phyloP scores from a whole-genome alignment of 2,329 filamentous ascomycete genomes.

The Aspergillus jensenii region DNA sequence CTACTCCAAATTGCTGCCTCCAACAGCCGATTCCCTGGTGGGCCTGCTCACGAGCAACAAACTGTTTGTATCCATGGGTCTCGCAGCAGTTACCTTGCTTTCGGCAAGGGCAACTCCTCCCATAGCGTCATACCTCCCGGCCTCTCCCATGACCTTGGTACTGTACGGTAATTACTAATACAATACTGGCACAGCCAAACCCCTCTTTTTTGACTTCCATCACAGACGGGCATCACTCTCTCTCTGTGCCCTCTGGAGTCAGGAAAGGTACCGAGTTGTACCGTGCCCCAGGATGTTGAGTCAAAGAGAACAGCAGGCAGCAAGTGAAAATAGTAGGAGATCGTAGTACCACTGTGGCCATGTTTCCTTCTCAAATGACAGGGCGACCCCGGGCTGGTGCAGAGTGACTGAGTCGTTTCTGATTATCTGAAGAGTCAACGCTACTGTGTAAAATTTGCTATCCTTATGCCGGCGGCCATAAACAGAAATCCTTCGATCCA shows the following conservation, averaged over 20 bases:
- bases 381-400: not conserved
- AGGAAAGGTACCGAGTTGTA: not conserved
- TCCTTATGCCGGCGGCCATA: conserved; percentile 23
- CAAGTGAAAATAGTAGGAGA: not conserved
- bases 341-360: not conserved
- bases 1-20: too few relatives aligned
- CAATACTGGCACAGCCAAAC: not conserved
- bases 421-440: conserved; percentile 12
- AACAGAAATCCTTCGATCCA: conserved; percentile 24
- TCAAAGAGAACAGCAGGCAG: not conserved
- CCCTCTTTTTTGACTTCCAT: conserved; percentile 13
- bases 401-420: not conserved
- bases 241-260: not conserved
- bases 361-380: not conserved
- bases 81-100: conserved; percentile 15
- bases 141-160: conserved; percentile 4
- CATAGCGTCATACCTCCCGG: conserved; percentile 7
- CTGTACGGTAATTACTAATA: conserved; percentile 5
- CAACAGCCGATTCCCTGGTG: not conserved
- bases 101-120: conserved; percentile 13
- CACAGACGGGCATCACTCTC: not conserved
- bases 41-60: not conserved
- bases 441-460: conserved; percentile 13
- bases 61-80: conserved; percentile 2
- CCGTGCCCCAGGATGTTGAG: too few relatives aligned